Percentiles rank a stretch among this genome's conserved stretches.
Evolutionary conservation across 139 green algal genomes (phyloP).

Genomic region (Eudorina sp.): DNA sequence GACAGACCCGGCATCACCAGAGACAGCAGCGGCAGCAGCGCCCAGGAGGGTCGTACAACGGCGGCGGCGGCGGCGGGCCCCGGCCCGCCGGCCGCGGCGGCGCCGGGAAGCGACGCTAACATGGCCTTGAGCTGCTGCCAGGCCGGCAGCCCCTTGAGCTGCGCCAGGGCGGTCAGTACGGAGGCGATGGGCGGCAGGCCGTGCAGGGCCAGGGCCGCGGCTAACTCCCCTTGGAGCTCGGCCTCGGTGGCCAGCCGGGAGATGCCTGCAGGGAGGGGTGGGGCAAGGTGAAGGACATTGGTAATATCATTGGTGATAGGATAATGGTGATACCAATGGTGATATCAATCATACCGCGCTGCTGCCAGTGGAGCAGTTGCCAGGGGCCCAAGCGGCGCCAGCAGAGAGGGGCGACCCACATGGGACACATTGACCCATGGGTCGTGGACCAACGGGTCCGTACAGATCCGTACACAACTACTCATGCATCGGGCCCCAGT

Average conservation of each 20-base stretch:
- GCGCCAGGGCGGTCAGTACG: neutral
- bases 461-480: neutral
- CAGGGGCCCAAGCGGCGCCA: too few species aligned
- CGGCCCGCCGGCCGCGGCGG: neutral
- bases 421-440: too few species aligned
- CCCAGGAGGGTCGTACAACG: neutral
- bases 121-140: neutral
- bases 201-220: conserved; percentile 29
- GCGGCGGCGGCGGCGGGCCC: neutral
- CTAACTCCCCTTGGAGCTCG: conserved; percentile 28
- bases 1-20: conserved; percentile 19
- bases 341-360: too few species aligned
- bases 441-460: too few species aligned
- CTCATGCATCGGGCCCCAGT: too few species aligned
- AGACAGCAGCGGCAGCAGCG: conserved; percentile 47
- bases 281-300: too few species aligned
- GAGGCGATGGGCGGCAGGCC: neutral
- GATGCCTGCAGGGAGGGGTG: neutral
- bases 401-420: too few species aligned
- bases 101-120: neutral
- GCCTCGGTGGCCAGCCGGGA: neutral
- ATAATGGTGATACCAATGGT: too few species aligned
- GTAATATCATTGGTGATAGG: too few species aligned
- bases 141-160: conserved; percentile 17
- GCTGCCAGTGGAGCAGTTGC: too few species aligned